Evolutionary conservation across 495 filamentous ascomycete species (phyloP), one percentile per base, ranked within the genome.

Genomic region (Aspergillus olivimuriae): DNA sequence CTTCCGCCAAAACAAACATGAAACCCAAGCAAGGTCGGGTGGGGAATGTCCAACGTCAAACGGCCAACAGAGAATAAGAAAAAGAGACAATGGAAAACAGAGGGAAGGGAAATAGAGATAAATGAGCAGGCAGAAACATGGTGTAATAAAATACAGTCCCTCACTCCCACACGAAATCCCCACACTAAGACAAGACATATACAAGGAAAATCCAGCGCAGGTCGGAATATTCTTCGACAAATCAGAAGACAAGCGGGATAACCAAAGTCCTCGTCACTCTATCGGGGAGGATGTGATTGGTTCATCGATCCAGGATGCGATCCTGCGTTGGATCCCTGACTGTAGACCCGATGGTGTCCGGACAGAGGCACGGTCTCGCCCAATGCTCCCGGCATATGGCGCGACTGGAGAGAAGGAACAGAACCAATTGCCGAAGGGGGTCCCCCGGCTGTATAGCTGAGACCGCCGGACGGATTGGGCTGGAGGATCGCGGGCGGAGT

Each of bases 321-420:
- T 9, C 61, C 56, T 17, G 55, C 43, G 43, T 53, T 50, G 4
- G 63, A 63, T 8, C 67, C 60, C 43, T 70, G 67, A 31, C 69
- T 72, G 47, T 69, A 70, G 12, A 65, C 67, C 4, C 67, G 61
- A 46, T 73, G 64, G 43, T 73, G 69, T 4, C 51, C 54, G 0
- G 61, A 40, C 1, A 34, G 46, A 19, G 56, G 51, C 3, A 50
- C 38, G 33, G 52, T 62, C n/a, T n/a, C 62, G 14, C 41, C 47
- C 23, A 60, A 46, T 21, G 54, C 43, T 10, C 60, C 63, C 11
- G 60, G 48, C 16, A 53, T 59, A 1, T 58, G 60, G 19, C 67
- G 62, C 43, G 60, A 55, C 28, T 68, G 65, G 19, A 64, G 52
- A 26, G 55, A 45, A 31, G 60, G 65, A 21, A 64, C 53, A 0